Conservation (phyloP, 345 rosid genomes). For the Gynandropsis gynandra region DNA sequence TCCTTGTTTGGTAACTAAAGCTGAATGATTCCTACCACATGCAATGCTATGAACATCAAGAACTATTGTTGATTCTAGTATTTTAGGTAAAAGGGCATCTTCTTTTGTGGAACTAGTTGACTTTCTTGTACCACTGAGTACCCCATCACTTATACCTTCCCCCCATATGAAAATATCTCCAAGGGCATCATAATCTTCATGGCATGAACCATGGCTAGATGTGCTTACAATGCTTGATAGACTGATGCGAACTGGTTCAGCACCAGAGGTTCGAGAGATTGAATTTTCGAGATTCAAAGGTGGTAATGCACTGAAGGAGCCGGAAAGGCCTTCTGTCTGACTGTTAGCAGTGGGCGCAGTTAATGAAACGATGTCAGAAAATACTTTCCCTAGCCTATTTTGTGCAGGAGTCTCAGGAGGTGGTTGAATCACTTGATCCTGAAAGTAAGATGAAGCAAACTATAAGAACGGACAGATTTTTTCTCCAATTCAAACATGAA, state of each 20-base stretch:
- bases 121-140: conserved; percentile 42
- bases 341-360: conserved; percentile 39
- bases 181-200: conserved; percentile 69
- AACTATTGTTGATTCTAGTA: conserved; percentile 61
- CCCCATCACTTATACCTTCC: conserved; percentile 58
- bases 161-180: conserved; percentile 95
- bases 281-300: conserved; percentile 33
- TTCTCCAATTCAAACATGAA: not conserved
- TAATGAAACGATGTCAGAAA: conserved; percentile 55
- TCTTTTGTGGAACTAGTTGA: conserved; percentile 31
- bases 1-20: conserved; percentile 68
- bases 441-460: conserved; percentile 15
- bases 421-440: conserved; percentile 53
- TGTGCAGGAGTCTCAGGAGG: conserved; percentile 35
- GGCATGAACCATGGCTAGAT: conserved; percentile 79
- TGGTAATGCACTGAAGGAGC: conserved; percentile 26
- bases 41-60: conserved; percentile 66
- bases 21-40: conserved; percentile 87
- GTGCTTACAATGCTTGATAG: conserved; percentile 79
- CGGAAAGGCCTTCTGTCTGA: conserved; percentile 38
- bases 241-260: conserved; percentile 61
- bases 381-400: conserved; percentile 62
- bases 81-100: conserved; percentile 65
- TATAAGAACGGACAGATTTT: conserved; percentile 12
- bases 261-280: conserved; percentile 45